These are phyloP conservation scores for Kuraishia cidri DNA, from an alignment of 805 yeast genomes.

Conservation along the genomic window DNA sequence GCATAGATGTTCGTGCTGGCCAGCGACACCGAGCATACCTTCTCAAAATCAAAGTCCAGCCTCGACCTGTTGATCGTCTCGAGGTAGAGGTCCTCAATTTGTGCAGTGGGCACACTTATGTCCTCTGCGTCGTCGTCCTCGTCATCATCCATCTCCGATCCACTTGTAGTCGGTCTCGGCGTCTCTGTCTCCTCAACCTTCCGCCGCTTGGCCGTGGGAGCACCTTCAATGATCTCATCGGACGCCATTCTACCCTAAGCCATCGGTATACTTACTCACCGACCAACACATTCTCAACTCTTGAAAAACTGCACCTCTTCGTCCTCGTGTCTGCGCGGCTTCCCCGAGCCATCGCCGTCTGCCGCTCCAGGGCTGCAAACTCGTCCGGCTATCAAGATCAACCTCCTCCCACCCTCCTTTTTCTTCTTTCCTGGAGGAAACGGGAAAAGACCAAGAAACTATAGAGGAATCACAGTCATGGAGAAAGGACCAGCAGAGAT, in stretches of 20 bases:
- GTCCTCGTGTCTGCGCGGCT: too few relatives aligned
- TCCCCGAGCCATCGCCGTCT: too few relatives aligned
- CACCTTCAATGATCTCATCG: background rate
- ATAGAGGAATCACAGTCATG: background rate
- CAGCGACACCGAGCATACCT: slow-evolving; percentile 54
- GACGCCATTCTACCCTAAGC: too few relatives aligned
- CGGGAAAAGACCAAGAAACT: too few relatives aligned
- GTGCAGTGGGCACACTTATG: background rate
- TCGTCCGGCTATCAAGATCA: too few relatives aligned
- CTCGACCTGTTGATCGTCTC: slow-evolving; percentile 32
- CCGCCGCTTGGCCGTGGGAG: background rate
- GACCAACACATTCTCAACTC: too few relatives aligned
- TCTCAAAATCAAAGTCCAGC: slow-evolving; percentile 64
- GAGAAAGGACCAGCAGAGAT: slow-evolving; percentile 3
- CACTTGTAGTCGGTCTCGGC: background rate
- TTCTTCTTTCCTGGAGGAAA: too few relatives aligned
- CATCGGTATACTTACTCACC: too few relatives aligned
- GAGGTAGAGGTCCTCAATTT: slow-evolving; percentile 16
- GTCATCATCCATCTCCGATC: background rate
- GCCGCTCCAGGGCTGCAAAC: too few relatives aligned
- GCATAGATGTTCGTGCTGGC: slow-evolving; percentile 57
- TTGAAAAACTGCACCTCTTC: too few relatives aligned
- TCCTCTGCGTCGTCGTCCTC: background rate
- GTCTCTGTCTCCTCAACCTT: slow-evolving; percentile 1
- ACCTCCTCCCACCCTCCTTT: too few relatives aligned